Conservation (phyloP, 208 protist species). For the Crithidia acanthocephali region DNA sequence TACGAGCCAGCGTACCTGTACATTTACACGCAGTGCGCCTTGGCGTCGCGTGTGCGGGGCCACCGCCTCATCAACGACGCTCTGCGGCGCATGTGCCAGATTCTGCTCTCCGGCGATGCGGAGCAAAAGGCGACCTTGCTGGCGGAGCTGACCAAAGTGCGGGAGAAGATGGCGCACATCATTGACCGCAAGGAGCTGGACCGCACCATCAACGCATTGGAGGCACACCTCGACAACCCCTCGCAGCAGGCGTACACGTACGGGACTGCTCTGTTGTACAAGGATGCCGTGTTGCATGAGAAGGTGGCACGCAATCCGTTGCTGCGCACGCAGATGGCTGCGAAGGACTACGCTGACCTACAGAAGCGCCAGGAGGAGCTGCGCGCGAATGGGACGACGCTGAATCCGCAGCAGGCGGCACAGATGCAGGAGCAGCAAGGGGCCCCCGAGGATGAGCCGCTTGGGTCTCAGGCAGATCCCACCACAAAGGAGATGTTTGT, state of each 20-base stretch:
- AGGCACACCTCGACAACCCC: slow-evolving; percentile 61
- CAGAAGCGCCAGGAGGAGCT: slow-evolving; percentile 57
- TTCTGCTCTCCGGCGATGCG: slow-evolving; percentile 68
- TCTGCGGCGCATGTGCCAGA: slow-evolving; percentile 84
- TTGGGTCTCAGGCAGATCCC: slow-evolving; percentile 47
- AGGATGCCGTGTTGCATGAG: slow-evolving; percentile 65
- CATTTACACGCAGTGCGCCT: slow-evolving; percentile 85
- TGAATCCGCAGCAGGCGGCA: slow-evolving; percentile 64
- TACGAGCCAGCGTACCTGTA: slow-evolving; percentile 85
- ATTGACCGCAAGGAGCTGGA: slow-evolving; percentile 78
- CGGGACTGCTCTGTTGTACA: slow-evolving; percentile 72
- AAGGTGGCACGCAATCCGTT: slow-evolving; percentile 64
- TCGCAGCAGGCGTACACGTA: slow-evolving; percentile 74
- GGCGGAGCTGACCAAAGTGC: slow-evolving; percentile 75
- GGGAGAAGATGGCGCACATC: slow-evolving; percentile 83
- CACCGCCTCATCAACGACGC: slow-evolving; percentile 84
- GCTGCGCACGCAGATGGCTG: slow-evolving; percentile 65
- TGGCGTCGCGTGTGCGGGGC: slow-evolving; percentile 68
- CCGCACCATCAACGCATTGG: slow-evolving; percentile 78
- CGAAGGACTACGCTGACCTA: slow-evolving; percentile 75
- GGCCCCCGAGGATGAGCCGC: slow-evolving; percentile 37
- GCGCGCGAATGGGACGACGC: slow-evolving; percentile 42
- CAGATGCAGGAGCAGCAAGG: slow-evolving; percentile 54
- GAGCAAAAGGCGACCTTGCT: slow-evolving; percentile 66
- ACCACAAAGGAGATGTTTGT: slow-evolving; percentile 72